These are phyloP conservation scores for Candida sphagnicola DNA, from an alignment of 805 yeast genomes.

Conservation along the genomic window DNA sequence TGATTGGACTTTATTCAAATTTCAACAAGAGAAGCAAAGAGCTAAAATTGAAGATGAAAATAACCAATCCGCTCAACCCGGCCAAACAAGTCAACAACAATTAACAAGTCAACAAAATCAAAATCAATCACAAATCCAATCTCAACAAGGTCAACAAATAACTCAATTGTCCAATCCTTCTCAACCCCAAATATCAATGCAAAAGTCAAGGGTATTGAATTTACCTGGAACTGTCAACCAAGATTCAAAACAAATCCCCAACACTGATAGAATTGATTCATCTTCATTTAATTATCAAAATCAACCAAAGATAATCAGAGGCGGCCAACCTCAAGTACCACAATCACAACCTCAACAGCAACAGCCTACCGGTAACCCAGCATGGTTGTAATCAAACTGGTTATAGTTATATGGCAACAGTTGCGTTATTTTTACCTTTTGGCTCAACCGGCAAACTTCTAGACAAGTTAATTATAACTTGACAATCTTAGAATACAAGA, in stretches of 20 bases:
- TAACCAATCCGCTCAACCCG: constrained; percentile 10
- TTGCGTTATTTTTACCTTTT: background rate
- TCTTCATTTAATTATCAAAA: constrained; percentile 9
- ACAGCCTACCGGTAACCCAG: constrained; percentile 14
- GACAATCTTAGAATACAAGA: no score
- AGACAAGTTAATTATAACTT: no score
- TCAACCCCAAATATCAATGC: constrained; percentile 8
- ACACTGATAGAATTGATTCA: background rate
- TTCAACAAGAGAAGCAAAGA: constrained; percentile 55
- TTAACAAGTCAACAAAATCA: constrained; percentile 7
- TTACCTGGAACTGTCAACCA: constrained; percentile 7
- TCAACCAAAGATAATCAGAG: constrained; percentile 9
- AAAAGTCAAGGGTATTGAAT: constrained; percentile 7
- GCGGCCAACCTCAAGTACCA: constrained; percentile 6
- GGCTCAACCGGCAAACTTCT: background rate
- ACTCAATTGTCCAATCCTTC: constrained; percentile 4
- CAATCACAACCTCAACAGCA: constrained; percentile 11
- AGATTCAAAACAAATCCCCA: constrained; percentile 4
- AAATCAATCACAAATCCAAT: constrained; percentile 14
- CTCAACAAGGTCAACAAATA: constrained; percentile 6
- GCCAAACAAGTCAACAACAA: constrained; percentile 12
- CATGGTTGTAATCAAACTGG: constrained; percentile 13
- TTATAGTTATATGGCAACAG: background rate
- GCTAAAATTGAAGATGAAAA: constrained; percentile 27
- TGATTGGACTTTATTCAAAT: constrained; percentile 93